Conservation (phyloP, 2,329 filamentous ascomycete species). For the Eurotiales sp. region DNA sequence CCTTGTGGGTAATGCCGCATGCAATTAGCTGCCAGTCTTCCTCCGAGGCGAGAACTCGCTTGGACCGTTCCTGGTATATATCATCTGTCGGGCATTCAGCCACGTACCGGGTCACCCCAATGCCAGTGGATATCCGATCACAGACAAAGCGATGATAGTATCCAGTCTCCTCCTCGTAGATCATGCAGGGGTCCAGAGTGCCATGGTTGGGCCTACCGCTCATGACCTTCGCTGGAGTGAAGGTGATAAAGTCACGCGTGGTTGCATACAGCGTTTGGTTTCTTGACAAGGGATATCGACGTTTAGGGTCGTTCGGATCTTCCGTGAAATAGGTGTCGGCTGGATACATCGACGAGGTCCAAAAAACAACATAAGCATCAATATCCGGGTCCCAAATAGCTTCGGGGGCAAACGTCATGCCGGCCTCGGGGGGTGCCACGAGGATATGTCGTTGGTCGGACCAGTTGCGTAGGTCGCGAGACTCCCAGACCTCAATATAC, state of each 20-base stretch:
- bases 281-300: background rate
- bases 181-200: slow-evolving; percentile 1
- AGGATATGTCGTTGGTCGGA: background rate
- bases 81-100: background rate
- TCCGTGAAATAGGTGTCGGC: background rate
- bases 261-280: background rate
- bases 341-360: background rate
- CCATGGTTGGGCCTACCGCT: background rate
- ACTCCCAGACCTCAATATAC: slow-evolving; percentile 3
- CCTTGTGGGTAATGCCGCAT: background rate
- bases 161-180: background rate
- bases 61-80: slow-evolving; percentile 1
- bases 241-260: background rate
- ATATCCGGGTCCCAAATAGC: slow-evolving; percentile 1
- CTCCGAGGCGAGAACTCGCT: background rate
- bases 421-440: background rate
- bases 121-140: slow-evolving; percentile 1
- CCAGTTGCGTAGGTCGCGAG: slow-evolving; percentile 1
- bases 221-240: background rate
- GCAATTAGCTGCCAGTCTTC: background rate
- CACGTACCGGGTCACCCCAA: background rate
- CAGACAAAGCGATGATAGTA: slow-evolving; percentile 4
- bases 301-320: background rate
- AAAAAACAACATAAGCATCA: background rate
- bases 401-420: background rate